Evolutionary conservation across 257 asterid genomes (phyloP).

Genomic region (Cynanchum wilfordii): DNA sequence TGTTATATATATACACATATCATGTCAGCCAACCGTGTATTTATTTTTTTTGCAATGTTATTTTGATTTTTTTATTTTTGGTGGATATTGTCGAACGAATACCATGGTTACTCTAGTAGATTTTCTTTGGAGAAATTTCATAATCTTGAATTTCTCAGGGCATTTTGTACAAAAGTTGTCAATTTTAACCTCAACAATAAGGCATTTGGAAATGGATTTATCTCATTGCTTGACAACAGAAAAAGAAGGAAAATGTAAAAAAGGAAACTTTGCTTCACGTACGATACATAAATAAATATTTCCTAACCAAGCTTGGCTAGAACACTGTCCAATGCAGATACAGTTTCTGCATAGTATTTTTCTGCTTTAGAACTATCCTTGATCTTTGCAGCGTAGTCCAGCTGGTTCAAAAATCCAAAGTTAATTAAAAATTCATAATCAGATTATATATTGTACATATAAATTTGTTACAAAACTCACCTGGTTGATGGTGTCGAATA

Average conservation of each 20-base stretch:
- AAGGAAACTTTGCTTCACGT: too few species aligned
- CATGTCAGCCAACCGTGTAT: too few species aligned
- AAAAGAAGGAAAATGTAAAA: neutral
- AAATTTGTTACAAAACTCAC: constrained; percentile 27
- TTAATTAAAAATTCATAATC: too few species aligned
- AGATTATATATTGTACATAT: too few species aligned
- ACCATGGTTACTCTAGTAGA: too few species aligned
- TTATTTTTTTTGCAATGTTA: too few species aligned
- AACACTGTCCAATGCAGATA: constrained; percentile 59
- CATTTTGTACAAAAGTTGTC: neutral
- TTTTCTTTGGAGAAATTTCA: too few species aligned
- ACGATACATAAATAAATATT: constrained; percentile 18
- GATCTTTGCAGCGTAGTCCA: constrained; percentile 85
- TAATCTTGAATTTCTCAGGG: neutral
- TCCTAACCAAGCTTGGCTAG: constrained; percentile 71
- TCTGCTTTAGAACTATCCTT: constrained; percentile 73
- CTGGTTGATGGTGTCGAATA: constrained; percentile 49
- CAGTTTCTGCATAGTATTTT: constrained; percentile 74
- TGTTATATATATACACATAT: too few species aligned
- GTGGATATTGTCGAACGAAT: too few species aligned
- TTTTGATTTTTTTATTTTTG: too few species aligned
- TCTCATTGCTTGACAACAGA: constrained; percentile 23
- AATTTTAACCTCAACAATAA: neutral
- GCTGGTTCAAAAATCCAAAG: constrained; percentile 31
- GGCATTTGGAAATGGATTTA: constrained; percentile 18